Base-by-base conservation (phyloP, 2,329 filamentous ascomycete genomes). In the Dactylellina leptospora region DNA sequence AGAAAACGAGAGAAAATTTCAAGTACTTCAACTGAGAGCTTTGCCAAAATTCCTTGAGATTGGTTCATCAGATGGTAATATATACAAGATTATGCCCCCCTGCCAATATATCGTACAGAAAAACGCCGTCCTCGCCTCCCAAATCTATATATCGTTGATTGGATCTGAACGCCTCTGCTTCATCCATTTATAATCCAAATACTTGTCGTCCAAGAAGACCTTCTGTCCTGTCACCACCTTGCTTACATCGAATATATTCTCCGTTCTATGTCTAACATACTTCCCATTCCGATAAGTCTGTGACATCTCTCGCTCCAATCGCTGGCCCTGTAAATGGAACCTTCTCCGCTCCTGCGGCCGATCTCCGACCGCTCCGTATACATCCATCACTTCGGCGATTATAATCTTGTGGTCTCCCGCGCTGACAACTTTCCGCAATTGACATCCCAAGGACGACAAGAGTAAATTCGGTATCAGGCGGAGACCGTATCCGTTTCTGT, bases 281-380 rank as follows among this genome's bases (percentile, higher is more conserved):
- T 71, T 63, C n/a, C 66, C 66, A 22, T 71, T 71, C n/a, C 66
- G 58, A 23, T 71, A 71, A 18, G 66, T 71, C 58, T 71, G 66
- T 13, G 66, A 20, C 66, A 71, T 71, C 45, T 71, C 66, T n/a
- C 66, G 45, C 25, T 71, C 66, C 22, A 71, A 30, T 22, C 66
- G 50, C 11, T 56, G 22, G 16, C 66, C 66, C 16, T 71, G 66
- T 20, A 71, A 42, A 53, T 71, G 66, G 28, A 71, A 71, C 38
- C 66, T 56, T 16, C 66, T 51, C 44, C 66, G 33, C 22, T 71
- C 66, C 8, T 42, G 2, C 20, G 66, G 66, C 18, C 66, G 60
- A 45, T 71, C 66, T 1, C 66, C 66, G 11, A 71, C 25, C 23
- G 66, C 66, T n/a, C 66, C 66, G 18, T 71, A 71, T 1, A 71